Conservation (phyloP, 1,139 yeast genomes). For the Geotrichum histeridarum region DNA sequence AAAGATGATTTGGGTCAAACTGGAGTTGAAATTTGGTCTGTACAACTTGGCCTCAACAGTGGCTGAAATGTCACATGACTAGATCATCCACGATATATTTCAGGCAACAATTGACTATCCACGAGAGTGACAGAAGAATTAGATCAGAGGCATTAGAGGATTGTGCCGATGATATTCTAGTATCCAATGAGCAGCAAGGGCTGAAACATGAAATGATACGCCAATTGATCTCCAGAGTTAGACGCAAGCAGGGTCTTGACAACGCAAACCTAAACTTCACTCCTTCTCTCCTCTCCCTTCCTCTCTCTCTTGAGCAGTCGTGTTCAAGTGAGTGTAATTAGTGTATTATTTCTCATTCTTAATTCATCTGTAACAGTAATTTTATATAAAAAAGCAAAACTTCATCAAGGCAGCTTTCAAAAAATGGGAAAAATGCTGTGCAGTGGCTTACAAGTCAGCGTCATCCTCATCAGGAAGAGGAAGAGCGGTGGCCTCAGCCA, state of each 20-base stretch:
- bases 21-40: neutral
- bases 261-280: no score
- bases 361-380: neutral
- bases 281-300: no score
- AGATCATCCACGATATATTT: no score
- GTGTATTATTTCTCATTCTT: neutral
- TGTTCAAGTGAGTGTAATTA: neutral
- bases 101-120: no score
- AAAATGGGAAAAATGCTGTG: neutral
- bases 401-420: neutral
- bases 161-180: no score
- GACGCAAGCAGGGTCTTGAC: no score
- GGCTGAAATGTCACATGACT: neutral
- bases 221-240: no score
- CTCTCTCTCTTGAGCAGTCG: no score
- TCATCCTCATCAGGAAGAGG: constrained; percentile 99
- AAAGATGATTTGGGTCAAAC: neutral
- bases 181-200: no score
- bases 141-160: no score
- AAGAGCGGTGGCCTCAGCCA: constrained; percentile 98
- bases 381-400: neutral
- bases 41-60: neutral
- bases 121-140: no score
- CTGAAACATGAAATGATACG: no score
- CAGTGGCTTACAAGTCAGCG: constrained; percentile 98